A percentile compares a stretch with the other conserved stretches of the same genome.
Conservation (phyloP, 164 flowering plant genomes). For the Liriodendron chinense region DNA sequence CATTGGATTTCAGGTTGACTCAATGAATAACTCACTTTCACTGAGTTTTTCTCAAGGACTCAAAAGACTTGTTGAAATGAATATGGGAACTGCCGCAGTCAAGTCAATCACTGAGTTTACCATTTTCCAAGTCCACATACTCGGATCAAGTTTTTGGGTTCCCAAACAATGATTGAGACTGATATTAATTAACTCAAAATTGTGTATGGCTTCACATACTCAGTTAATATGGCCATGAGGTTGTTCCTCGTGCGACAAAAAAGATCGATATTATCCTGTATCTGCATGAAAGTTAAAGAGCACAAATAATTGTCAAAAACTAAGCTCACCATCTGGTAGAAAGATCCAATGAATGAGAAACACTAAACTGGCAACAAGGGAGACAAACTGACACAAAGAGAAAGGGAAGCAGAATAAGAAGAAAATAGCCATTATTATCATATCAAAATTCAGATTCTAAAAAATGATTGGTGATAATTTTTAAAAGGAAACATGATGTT, state of each 20-base stretch:
- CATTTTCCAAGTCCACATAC: background rate
- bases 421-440: background rate
- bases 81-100: background rate
- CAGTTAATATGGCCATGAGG: conserved; percentile 53
- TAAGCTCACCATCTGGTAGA: background rate
- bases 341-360: background rate
- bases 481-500: background rate
- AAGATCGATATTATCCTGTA: conserved; percentile 80
- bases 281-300: conserved; percentile 34
- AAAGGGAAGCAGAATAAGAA: background rate
- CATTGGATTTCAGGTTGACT: background rate
- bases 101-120: background rate
- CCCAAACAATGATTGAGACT: background rate
- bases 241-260: conserved; percentile 64
- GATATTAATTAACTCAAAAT: background rate
- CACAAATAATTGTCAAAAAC: background rate
- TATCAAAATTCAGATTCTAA: background rate
- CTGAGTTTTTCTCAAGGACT: background rate
- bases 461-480: background rate
- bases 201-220: conserved; percentile 36
- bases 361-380: background rate
- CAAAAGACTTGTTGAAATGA: background rate
- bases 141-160: background rate
- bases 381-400: background rate
- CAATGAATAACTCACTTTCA: background rate